Percentiles rank a stretch among this genome's conserved stretches.
Conservation (phyloP, 139 green algal genomes). For the Micractinium sp. region DNA sequence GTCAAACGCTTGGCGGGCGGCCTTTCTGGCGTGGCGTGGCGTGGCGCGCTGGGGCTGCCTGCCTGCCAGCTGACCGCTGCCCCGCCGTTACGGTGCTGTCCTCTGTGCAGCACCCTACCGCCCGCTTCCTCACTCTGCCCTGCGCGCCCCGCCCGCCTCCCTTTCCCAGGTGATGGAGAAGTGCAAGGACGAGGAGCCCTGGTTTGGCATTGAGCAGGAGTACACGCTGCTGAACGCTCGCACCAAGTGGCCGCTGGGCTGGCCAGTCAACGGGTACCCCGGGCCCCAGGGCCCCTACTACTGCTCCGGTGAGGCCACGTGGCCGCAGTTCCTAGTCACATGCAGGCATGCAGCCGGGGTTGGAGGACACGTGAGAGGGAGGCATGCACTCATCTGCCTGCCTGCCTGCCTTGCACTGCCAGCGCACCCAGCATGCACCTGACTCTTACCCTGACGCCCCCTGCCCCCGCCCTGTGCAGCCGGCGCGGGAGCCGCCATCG, state of each 20-base stretch:
- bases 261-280: conserved; percentile 91
- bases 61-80: neutral
- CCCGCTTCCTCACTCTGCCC: neutral
- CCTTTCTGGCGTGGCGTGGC: neutral
- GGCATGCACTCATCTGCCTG: neutral
- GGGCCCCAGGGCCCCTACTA: conserved; percentile 97
- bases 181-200: conserved; percentile 81
- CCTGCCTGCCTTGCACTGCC: neutral
- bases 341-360: neutral
- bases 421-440: neutral
- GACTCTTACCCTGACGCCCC: neutral
- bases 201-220: conserved; percentile 98
- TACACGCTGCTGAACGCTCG: conserved; percentile 96
- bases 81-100: neutral
- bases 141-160: too few relatives aligned
- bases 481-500: conserved; percentile 89
- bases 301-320: conserved; percentile 61
- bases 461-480: conserved; percentile 43
- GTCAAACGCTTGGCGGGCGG: neutral
- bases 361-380: too few relatives aligned
- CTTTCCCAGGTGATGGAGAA: conserved; percentile 48
- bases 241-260: conserved; percentile 98
- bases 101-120: neutral
- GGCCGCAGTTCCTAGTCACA: neutral
- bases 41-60: neutral